Evolutionary conservation across 1,139 yeast species (phyloP).

Genomic region (Taphrina communis): DNA sequence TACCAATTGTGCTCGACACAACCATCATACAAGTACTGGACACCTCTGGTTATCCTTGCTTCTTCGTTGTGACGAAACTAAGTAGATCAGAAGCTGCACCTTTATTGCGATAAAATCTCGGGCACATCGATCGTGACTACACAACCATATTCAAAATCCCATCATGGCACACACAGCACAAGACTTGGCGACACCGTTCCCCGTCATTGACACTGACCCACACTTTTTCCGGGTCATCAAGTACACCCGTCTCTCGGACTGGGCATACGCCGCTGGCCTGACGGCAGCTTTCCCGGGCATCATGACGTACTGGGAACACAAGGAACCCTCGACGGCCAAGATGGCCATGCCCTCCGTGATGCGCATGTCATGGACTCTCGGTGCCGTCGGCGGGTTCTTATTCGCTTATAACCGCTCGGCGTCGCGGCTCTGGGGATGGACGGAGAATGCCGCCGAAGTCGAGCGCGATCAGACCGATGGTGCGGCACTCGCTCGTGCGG

Average conservation of each 20-base stretch:
- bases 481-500: conserved; percentile 69
- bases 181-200: conserved; percentile 35
- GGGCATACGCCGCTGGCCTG: conserved; percentile 65
- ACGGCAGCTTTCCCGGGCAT: conserved; percentile 62
- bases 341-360: conserved; percentile 30
- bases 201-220: conserved; percentile 77
- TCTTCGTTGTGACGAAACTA: no score
- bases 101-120: no score
- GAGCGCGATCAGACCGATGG: conserved; percentile 74
- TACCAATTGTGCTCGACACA: background rate
- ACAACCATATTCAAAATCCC: background rate
- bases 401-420: conserved; percentile 61
- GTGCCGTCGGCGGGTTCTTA: conserved; percentile 73
- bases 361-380: conserved; percentile 55
- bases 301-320: conserved; percentile 62
- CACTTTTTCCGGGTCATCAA: conserved; percentile 72
- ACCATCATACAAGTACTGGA: no score
- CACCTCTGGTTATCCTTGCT: no score
- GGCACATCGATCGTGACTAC: no score
- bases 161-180: conserved; percentile 40
- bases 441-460: conserved; percentile 76
- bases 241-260: conserved; percentile 74
- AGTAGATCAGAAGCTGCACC: no score
- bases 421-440: conserved; percentile 74
- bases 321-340: conserved; percentile 57